These are phyloP conservation scores for Butyriboletus appendiculatus DNA, from an alignment of 1,284 basidiomycete genomes.

Conservation along the genomic window DNA sequence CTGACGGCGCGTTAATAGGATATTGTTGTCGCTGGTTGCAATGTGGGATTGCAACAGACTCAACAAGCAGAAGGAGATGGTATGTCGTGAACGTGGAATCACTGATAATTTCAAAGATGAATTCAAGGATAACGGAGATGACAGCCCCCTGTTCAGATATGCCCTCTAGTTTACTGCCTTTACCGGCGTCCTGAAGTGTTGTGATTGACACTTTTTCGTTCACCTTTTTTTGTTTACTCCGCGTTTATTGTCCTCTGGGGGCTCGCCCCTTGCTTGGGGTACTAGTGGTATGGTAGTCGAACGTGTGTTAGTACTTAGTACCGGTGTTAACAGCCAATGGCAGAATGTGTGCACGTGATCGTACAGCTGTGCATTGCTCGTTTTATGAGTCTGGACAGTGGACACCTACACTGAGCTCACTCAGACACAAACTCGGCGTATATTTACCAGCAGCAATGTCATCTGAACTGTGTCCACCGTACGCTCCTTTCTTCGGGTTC, in stretches of 20 bases:
- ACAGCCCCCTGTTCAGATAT: slow-evolving; percentile 50
- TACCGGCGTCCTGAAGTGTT: not conserved
- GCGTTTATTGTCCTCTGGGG: no score
- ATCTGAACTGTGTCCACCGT: slow-evolving; percentile 64
- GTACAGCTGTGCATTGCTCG: not conserved
- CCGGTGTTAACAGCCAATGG: no score
- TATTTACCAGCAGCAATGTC: slow-evolving; percentile 44
- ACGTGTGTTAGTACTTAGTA: no score
- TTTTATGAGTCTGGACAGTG: no score
- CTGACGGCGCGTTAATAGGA: slow-evolving; percentile 20
- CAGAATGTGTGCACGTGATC: slow-evolving; percentile 20
- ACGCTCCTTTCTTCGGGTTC: slow-evolving; percentile 85
- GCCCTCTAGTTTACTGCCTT: slow-evolving; percentile 6
- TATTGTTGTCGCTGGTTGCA: slow-evolving; percentile 17
- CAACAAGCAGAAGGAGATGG: slow-evolving; percentile 43
- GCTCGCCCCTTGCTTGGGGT: no score
- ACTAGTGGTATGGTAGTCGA: no score
- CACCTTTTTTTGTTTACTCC: no score
- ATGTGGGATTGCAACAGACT: slow-evolving; percentile 41
- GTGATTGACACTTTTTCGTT: no score
- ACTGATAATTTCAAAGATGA: slow-evolving; percentile 35
- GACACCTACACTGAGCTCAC: not conserved
- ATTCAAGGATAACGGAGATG: slow-evolving; percentile 46
- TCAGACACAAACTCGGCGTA: not conserved
- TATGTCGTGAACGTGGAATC: slow-evolving; percentile 41